Evolutionary conservation across 176 grass and related monocot species (phyloP).

Genomic region (Oryza meyeriana): DNA sequence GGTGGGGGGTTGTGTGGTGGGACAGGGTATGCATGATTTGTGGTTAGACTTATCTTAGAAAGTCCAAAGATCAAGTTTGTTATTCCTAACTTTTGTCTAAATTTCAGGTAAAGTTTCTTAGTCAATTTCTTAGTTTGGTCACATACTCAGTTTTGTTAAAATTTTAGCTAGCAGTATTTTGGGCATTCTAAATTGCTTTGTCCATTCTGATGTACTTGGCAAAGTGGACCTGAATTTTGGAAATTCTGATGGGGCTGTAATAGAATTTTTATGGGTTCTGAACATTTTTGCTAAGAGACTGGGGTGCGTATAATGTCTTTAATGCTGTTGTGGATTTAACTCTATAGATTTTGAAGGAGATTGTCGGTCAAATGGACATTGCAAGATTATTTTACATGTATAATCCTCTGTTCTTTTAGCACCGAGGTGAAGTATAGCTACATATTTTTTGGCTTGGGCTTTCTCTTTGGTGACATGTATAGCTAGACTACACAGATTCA

Average conservation of each 20-base stretch:
- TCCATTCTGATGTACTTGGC: neutral
- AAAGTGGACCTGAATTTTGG: neutral
- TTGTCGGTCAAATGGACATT: neutral
- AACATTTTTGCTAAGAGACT: neutral
- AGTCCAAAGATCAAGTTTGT: no score
- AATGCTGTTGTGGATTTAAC: neutral
- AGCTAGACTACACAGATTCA: no score
- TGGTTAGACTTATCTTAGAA: no score
- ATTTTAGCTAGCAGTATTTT: no score
- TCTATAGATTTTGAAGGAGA: slow-evolving; percentile 7
- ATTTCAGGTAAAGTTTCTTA: no score
- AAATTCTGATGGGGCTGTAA: neutral
- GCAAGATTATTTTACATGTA: neutral
- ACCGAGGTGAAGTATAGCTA: neutral
- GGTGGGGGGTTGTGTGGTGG: no score
- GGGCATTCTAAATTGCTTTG: neutral
- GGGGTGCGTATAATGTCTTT: neutral
- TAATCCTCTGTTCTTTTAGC: slow-evolving; percentile 9
- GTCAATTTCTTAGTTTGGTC: no score
- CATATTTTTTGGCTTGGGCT: no score
- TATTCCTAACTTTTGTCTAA: no score
- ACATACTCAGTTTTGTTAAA: no score
- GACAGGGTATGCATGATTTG: no score
- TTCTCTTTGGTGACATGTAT: no score
- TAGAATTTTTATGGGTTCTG: neutral